Percentiles rank a stretch among this genome's conserved stretches.
Evolutionary conservation across 495 filamentous ascomycete species (phyloP).

Genomic region (Terfezia boudieri): DNA sequence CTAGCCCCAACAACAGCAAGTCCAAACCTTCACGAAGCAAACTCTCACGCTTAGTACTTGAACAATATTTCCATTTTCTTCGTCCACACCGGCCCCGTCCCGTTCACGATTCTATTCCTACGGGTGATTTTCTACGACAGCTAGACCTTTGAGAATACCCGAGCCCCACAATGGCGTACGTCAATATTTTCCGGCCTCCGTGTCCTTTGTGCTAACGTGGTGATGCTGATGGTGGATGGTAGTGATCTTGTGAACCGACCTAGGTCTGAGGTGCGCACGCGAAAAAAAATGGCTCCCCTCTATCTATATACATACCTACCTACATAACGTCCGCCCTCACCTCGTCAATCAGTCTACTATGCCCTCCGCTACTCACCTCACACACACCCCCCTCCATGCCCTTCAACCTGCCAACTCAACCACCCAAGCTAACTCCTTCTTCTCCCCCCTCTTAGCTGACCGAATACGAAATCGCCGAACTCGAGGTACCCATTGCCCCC

Average conservation of each 20-base stretch:
- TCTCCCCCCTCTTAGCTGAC: constrained; percentile 22
- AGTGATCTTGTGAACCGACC: background rate
- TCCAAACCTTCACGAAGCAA: too few species aligned
- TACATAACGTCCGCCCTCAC: too few species aligned
- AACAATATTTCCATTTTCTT: too few species aligned
- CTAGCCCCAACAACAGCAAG: too few species aligned
- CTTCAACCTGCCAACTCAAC: background rate
- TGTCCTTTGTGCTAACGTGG: too few species aligned
- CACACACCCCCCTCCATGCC: background rate
- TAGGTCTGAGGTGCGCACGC: constrained; percentile 35
- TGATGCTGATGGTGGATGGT: background rate
- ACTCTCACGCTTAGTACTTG: too few species aligned
- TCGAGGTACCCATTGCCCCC: constrained; percentile 28
- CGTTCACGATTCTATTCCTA: too few species aligned
- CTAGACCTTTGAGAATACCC: too few species aligned
- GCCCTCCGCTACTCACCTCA: background rate
- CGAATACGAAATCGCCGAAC: constrained; percentile 70
- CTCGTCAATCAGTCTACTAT: background rate
- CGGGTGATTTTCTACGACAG: too few species aligned
- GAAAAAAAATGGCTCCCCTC: constrained; percentile 70
- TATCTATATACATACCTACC: background rate
- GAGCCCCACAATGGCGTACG: too few species aligned
- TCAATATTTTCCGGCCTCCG: too few species aligned
- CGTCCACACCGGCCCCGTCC: too few species aligned
- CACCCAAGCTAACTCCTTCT: constrained; percentile 3